Conservation (phyloP, 768 basidiomycete species). For the Termitomyces sp. region DNA sequence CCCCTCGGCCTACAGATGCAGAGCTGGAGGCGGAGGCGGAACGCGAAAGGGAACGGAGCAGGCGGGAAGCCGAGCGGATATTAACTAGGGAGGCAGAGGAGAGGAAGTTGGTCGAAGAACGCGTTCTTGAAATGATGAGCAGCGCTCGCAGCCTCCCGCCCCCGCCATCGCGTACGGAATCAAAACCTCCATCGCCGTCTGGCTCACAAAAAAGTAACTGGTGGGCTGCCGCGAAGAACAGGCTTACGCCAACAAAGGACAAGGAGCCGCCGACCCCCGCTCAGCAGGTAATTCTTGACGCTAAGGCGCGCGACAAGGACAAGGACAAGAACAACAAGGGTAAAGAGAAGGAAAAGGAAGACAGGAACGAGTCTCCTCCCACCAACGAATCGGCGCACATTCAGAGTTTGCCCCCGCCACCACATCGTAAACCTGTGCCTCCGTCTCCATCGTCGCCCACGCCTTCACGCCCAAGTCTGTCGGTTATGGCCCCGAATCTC, state of each 20-base stretch:
- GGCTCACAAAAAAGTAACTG: constrained; percentile 54
- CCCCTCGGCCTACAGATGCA: constrained; percentile 58
- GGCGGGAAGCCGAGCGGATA: constrained; percentile 76
- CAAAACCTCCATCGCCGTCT: constrained; percentile 58
- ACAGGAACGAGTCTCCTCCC: constrained; percentile 56
- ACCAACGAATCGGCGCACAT: constrained; percentile 50
- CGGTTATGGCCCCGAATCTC: constrained; percentile 48
- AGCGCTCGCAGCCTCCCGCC: constrained; percentile 41
- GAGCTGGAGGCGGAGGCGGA: constrained; percentile 81
- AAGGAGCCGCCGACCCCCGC: constrained; percentile 74
- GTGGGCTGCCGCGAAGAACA: constrained; percentile 74
- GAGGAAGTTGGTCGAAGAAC: constrained; percentile 62
- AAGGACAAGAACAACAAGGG: constrained; percentile 40
- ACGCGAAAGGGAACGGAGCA: constrained; percentile 66
- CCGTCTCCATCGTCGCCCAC: constrained; percentile 61
- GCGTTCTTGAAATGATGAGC: constrained; percentile 71
- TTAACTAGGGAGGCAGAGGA: constrained; percentile 67
- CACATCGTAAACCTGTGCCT: constrained; percentile 41
- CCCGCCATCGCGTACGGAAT: constrained; percentile 58
- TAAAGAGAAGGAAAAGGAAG: constrained; percentile 53
- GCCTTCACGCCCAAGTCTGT: constrained; percentile 44
- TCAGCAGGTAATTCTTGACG: constrained; percentile 73
- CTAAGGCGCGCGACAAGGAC: constrained; percentile 62
- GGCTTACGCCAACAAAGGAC: constrained; percentile 73
- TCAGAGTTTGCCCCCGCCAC: constrained; percentile 37